These are phyloP conservation scores for Backusella westeae DNA, from an alignment of 192 early-diverging fungal species.

Conservation along the genomic window DNA sequence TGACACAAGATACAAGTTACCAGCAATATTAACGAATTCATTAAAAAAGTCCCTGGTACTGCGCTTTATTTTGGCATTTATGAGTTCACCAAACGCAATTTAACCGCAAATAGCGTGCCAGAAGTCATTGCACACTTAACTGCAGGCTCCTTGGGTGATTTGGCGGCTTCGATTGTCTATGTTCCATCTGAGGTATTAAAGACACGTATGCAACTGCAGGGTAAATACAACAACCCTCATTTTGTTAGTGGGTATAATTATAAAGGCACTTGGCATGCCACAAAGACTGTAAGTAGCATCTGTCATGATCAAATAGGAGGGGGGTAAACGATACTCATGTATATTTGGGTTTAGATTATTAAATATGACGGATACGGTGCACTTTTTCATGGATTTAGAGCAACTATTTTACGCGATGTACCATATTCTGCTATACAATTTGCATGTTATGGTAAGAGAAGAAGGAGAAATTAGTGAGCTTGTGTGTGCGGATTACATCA, in stretches of 20 bases:
- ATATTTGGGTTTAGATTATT: slow-evolving; percentile 40
- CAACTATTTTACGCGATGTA: slow-evolving; percentile 56
- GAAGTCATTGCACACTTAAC: slow-evolving; percentile 52
- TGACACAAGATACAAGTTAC: neutral
- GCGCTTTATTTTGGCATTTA: slow-evolving; percentile 58
- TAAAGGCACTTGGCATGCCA: slow-evolving; percentile 60
- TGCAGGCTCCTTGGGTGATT: slow-evolving; percentile 56
- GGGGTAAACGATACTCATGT: neutral
- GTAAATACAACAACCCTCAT: slow-evolving; percentile 66
- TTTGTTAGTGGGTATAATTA: slow-evolving; percentile 71
- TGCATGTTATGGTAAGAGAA: slow-evolving; percentile 53
- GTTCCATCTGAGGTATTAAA: slow-evolving; percentile 67
- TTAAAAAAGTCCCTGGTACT: slow-evolving; percentile 48
- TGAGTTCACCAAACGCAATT: slow-evolving; percentile 53
- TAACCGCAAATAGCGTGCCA: slow-evolving; percentile 42
- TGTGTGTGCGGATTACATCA: neutral
- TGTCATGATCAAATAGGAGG: neutral
- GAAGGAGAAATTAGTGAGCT: neutral
- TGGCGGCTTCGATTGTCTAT: slow-evolving; percentile 55
- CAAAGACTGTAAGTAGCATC: slow-evolving; percentile 44
- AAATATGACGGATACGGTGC: slow-evolving; percentile 61
- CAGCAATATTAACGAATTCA: neutral
- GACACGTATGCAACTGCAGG: slow-evolving; percentile 79
- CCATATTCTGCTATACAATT: slow-evolving; percentile 61
- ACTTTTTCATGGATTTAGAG: slow-evolving; percentile 55